Percentiles rank a stretch among this genome's conserved stretches.
phyloP scores from a whole-genome alignment of 73 alveolate genomes.

The Symbiodinium pilosum region DNA sequence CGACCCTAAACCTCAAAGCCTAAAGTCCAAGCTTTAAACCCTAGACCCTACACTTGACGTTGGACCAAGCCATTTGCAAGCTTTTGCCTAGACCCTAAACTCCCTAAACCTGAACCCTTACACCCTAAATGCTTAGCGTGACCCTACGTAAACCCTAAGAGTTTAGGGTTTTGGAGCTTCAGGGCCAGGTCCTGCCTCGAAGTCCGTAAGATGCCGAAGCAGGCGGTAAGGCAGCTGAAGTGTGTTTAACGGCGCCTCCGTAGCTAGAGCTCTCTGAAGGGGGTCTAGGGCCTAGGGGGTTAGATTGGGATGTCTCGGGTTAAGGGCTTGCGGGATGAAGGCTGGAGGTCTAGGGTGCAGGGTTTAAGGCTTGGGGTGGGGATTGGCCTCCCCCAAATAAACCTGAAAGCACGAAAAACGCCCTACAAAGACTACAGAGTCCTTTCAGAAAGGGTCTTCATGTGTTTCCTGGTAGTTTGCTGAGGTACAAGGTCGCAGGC shows the following conservation, averaged over 20 bases:
- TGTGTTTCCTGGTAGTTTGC: too few relatives aligned
- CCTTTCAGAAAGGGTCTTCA: too few relatives aligned
- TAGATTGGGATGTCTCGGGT: too few relatives aligned
- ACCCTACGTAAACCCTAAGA: not conserved
- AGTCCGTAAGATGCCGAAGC: slow-evolving; percentile 40
- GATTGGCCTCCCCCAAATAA: too few relatives aligned
- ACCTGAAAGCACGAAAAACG: too few relatives aligned
- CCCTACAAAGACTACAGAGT: too few relatives aligned
- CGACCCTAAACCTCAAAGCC: not conserved
- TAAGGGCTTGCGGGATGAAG: too few relatives aligned
- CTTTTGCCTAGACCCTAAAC: slow-evolving; percentile 1
- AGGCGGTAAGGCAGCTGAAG: slow-evolving; percentile 67
- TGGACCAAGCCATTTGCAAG: too few relatives aligned
- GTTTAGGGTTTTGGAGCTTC: too few relatives aligned
- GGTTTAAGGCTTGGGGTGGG: not conserved
- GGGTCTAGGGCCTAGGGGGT: not conserved
- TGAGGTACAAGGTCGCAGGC: too few relatives aligned
- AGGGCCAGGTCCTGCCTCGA: slow-evolving; percentile 51
- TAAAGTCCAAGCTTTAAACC: not conserved
- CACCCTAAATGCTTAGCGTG: not conserved
- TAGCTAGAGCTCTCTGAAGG: too few relatives aligned
- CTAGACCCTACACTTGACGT: not conserved
- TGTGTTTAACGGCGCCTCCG: slow-evolving; percentile 54
- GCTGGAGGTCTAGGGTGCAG: not conserved
- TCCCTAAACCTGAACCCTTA: not conserved